Conservation (phyloP, 2,329 filamentous ascomycete species). For the Aspergillus fischeri region DNA sequence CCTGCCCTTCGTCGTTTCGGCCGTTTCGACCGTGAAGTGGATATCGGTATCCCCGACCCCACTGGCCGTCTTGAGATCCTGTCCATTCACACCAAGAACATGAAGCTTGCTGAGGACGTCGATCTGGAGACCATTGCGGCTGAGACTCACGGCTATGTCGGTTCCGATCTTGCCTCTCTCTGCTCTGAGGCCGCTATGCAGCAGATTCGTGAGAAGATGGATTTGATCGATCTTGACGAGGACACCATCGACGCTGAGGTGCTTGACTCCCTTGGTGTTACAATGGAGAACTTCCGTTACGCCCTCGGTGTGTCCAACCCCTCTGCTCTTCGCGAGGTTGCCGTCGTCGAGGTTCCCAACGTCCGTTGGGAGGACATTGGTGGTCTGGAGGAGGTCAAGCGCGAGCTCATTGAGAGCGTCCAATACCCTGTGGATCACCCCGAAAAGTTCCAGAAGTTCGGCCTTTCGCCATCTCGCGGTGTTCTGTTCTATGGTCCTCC, state of each 20-base stretch:
- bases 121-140: slow-evolving; percentile 94
- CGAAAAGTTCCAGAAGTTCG: slow-evolving; percentile 99
- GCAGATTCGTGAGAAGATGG: slow-evolving; percentile 99
- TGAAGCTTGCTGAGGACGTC: slow-evolving; percentile 97
- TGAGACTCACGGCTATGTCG: slow-evolving; percentile 98
- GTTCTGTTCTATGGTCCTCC: slow-evolving; percentile 98
- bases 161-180: slow-evolving; percentile 95
- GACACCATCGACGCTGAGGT: slow-evolving; percentile 99
- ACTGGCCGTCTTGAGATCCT: slow-evolving; percentile 98
- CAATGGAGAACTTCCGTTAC: slow-evolving; percentile 99
- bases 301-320: slow-evolving; percentile 97
- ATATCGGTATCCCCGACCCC: slow-evolving; percentile 96
- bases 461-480: slow-evolving; percentile 94
- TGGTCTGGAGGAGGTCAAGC: slow-evolving; percentile 97
- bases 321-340: slow-evolving; percentile 95
- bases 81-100: slow-evolving; percentile 99
- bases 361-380: slow-evolving; percentile 99
- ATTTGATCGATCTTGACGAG: slow-evolving; percentile 96
- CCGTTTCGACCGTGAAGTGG: slow-evolving; percentile 97
- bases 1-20: slow-evolving; percentile 96
- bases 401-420: slow-evolving; percentile 97
- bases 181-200: slow-evolving; percentile 99
- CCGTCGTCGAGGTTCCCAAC: slow-evolving; percentile 98
- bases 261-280: slow-evolving; percentile 94
- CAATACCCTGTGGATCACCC: slow-evolving; percentile 99